These are phyloP conservation scores for Pythium diclinum DNA, from an alignment of 352 stramenopile genomes.

Conservation along the genomic window DNA sequence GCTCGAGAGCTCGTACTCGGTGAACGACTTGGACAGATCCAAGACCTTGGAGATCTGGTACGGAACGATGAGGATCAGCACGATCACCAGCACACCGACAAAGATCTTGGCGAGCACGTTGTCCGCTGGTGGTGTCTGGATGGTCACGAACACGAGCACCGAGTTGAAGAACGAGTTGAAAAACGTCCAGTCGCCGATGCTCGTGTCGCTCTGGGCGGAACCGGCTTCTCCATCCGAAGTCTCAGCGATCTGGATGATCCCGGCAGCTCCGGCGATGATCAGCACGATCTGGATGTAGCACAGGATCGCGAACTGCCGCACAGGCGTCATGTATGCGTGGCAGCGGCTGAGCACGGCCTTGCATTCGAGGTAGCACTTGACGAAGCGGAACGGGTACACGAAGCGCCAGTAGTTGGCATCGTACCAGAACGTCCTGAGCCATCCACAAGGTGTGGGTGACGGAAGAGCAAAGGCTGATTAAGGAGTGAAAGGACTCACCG, in stretches of 20 bases:
- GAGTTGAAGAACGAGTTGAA: slow-evolving; percentile 90
- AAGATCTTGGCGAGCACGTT: slow-evolving; percentile 82
- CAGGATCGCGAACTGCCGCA: slow-evolving; percentile 75
- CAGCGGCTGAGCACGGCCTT: slow-evolving; percentile 76
- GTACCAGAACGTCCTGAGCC: slow-evolving; percentile 70
- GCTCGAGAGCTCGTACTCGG: slow-evolving; percentile 63
- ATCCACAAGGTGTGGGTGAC: background rate
- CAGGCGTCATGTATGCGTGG: slow-evolving; percentile 72
- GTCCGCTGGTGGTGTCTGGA: slow-evolving; percentile 77
- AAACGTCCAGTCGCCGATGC: slow-evolving; percentile 81
- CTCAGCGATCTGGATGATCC: slow-evolving; percentile 84
- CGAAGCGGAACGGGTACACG: slow-evolving; percentile 78
- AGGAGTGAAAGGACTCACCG: slow-evolving; percentile 40
- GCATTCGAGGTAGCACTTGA: slow-evolving; percentile 78
- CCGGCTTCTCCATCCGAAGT: slow-evolving; percentile 48
- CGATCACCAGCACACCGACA: slow-evolving; percentile 75
- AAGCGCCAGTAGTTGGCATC: slow-evolving; percentile 75
- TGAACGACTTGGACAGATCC: slow-evolving; percentile 73
- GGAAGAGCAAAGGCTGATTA: background rate
- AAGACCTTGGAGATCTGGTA: slow-evolving; percentile 84
- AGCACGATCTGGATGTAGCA: slow-evolving; percentile 82
- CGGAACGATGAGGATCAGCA: slow-evolving; percentile 83
- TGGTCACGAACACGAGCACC: slow-evolving; percentile 85
- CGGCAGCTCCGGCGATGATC: slow-evolving; percentile 70
- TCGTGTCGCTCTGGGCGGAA: slow-evolving; percentile 37